These are phyloP conservation scores for Coemansia sp. DNA, from an alignment of 192 early-diverging fungal genomes.

Conservation along the genomic window DNA sequence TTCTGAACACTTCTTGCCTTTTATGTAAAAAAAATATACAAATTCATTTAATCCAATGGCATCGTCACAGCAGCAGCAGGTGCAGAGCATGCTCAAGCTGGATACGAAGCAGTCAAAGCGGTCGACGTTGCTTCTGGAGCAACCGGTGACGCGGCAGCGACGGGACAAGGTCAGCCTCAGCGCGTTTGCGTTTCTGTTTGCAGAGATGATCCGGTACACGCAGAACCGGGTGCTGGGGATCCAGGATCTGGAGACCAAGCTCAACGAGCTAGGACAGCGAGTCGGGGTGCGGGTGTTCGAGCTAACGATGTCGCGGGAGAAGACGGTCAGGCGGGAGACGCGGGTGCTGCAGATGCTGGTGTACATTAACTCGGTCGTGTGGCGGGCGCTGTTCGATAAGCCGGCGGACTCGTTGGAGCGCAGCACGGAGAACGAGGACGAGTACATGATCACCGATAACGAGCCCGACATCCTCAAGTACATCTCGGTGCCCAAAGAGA, in stretches of 20 bases:
- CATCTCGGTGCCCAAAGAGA: constrained; percentile 92
- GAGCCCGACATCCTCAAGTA: constrained; percentile 87
- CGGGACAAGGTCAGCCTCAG: constrained; percentile 75
- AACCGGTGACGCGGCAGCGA: constrained; percentile 71
- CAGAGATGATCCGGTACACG: constrained; percentile 95
- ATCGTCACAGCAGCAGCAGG: constrained; percentile 11
- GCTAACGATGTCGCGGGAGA: constrained; percentile 88
- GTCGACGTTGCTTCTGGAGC: constrained; percentile 67
- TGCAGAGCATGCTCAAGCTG: constrained; percentile 31
- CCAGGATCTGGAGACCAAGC: constrained; percentile 90
- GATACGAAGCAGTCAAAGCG: constrained; percentile 47
- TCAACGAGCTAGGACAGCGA: constrained; percentile 91
- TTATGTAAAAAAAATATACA: not conserved
- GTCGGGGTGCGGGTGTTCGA: constrained; percentile 89
- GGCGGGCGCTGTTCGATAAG: constrained; percentile 96
- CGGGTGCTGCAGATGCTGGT: constrained; percentile 85
- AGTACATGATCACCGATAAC: constrained; percentile 99
- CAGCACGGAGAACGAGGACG: constrained; percentile 94
- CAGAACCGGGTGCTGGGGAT: constrained; percentile 94
- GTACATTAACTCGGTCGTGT: constrained; percentile 92
- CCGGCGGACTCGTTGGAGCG: constrained; percentile 95
- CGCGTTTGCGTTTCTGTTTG: constrained; percentile 88
- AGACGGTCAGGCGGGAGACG: constrained; percentile 83
- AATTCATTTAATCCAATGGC: not conserved
- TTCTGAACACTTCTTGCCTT: not conserved